phyloP scores from a whole-genome alignment of 805 yeast species.

The Citeromyces matritensis region DNA sequence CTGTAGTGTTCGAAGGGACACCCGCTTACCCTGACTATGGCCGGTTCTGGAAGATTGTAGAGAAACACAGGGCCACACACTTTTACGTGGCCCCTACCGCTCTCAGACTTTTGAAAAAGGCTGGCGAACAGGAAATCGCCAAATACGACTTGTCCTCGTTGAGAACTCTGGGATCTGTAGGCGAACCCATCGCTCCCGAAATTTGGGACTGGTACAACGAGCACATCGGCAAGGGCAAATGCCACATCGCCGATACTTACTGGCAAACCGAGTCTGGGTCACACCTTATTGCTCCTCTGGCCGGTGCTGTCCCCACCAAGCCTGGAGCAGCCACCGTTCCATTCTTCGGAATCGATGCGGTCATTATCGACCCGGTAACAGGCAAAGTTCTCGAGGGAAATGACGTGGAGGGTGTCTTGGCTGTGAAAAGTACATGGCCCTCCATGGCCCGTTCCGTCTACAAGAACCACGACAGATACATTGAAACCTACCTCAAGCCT shows the following conservation, averaged over 20 bases:
- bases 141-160: constrained; percentile 75
- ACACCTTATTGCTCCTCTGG: constrained; percentile 85
- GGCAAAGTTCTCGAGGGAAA: constrained; percentile 77
- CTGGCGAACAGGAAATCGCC: constrained; percentile 74
- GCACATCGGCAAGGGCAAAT: constrained; percentile 76
- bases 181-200: constrained; percentile 97
- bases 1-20: constrained; percentile 92
- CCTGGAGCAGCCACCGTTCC: constrained; percentile 97
- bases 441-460: constrained; percentile 96
- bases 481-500: constrained; percentile 87
- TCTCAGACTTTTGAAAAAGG: constrained; percentile 66
- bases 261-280: constrained; percentile 99
- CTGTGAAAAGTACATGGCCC: constrained; percentile 88
- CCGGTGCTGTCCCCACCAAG: constrained; percentile 89
- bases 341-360: constrained; percentile 88
- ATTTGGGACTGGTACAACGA: constrained; percentile 98
- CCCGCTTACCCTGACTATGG: constrained; percentile 95
- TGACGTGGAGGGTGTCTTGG: constrained; percentile 94
- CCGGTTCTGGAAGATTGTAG: constrained; percentile 94
- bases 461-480: constrained; percentile 72
- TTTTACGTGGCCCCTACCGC: constrained; percentile 99
- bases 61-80: constrained; percentile 82
- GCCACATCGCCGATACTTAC: constrained; percentile 90
- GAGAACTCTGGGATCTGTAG: constrained; percentile 92
- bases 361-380: constrained; percentile 82